Evolutionary conservation across 2,329 filamentous ascomycete genomes (phyloP).

Genomic region (Paracorniculantispora psalliotae): DNA sequence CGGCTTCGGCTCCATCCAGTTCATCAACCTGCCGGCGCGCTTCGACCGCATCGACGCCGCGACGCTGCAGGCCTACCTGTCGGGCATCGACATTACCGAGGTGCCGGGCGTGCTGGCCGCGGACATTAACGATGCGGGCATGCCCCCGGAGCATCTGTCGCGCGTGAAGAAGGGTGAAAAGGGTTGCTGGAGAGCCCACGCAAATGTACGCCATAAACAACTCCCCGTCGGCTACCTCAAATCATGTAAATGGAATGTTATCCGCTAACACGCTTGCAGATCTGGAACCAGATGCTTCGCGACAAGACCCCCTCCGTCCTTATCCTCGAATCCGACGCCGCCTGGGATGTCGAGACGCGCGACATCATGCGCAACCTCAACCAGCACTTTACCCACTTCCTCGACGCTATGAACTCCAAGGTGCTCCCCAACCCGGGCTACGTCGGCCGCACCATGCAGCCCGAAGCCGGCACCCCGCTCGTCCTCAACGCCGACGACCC

Average conservation of each 20-base stretch:
- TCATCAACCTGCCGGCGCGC: slow-evolving; percentile 22
- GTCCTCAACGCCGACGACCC: slow-evolving; percentile 5
- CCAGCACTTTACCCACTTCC: slow-evolving; percentile 18
- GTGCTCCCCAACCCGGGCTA: neutral
- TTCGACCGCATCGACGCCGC: slow-evolving; percentile 24
- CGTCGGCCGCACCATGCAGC: neutral
- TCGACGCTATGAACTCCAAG: neutral
- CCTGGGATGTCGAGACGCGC: slow-evolving; percentile 24
- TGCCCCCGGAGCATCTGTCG: slow-evolving; percentile 21
- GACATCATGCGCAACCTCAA: slow-evolving; percentile 22
- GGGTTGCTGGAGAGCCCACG: slow-evolving; percentile 25
- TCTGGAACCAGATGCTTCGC: slow-evolving; percentile 24
- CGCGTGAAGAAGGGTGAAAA: slow-evolving; percentile 20
- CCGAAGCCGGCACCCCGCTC: neutral
- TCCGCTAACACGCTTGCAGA: slow-evolving; percentile 14
- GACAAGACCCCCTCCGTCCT: slow-evolving; percentile 19
- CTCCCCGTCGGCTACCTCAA: too few relatives aligned
- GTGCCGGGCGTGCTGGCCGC: slow-evolving; percentile 19
- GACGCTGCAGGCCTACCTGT: slow-evolving; percentile 24
- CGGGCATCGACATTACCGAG: slow-evolving; percentile 21
- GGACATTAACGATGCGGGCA: slow-evolving; percentile 20
- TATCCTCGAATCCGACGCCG: slow-evolving; percentile 26
- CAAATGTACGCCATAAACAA: slow-evolving; percentile 21
- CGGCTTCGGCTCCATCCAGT: slow-evolving; percentile 18
- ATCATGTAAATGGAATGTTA: neutral